Evolutionary conservation across 75 land plant genomes (phyloP).

Genomic region (Picea glauca): DNA sequence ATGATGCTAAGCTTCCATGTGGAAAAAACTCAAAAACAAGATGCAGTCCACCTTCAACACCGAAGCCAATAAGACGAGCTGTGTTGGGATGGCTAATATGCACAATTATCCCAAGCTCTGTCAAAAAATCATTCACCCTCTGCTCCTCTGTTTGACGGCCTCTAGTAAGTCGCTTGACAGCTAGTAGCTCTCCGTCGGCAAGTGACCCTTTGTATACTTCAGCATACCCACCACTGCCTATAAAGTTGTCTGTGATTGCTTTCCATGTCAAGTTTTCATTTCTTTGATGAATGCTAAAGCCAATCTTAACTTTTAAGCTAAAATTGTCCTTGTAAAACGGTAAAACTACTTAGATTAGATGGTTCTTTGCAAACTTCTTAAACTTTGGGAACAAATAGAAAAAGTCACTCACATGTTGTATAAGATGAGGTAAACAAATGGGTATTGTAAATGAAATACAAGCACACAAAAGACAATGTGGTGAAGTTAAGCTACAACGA

Average conservation of each 20-base stretch:
- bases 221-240: slow-evolving; percentile 19
- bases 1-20: slow-evolving; percentile 74
- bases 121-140: slow-evolving; percentile 10
- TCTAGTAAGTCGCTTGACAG: slow-evolving; percentile 21
- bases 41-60: slow-evolving; percentile 78
- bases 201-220: slow-evolving; percentile 18
- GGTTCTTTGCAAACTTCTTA: background rate
- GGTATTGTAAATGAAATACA: background rate
- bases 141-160: slow-evolving; percentile 9
- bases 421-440: background rate
- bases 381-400: background rate
- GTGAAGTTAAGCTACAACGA: background rate
- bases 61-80: slow-evolving; percentile 71
- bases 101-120: slow-evolving; percentile 22
- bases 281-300: background rate
- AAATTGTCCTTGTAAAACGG: too few relatives aligned
- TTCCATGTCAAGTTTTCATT: background rate
- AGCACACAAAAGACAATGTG: background rate
- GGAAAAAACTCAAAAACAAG: slow-evolving; percentile 74
- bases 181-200: slow-evolving; percentile 12
- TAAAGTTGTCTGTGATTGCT: slow-evolving; percentile 9
- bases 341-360: background rate
- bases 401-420: background rate
- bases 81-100: slow-evolving; percentile 80
- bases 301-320: too few relatives aligned